Conservation (phyloP, 2,329 filamentous ascomycete genomes). For the Colletotrichum magnum region DNA sequence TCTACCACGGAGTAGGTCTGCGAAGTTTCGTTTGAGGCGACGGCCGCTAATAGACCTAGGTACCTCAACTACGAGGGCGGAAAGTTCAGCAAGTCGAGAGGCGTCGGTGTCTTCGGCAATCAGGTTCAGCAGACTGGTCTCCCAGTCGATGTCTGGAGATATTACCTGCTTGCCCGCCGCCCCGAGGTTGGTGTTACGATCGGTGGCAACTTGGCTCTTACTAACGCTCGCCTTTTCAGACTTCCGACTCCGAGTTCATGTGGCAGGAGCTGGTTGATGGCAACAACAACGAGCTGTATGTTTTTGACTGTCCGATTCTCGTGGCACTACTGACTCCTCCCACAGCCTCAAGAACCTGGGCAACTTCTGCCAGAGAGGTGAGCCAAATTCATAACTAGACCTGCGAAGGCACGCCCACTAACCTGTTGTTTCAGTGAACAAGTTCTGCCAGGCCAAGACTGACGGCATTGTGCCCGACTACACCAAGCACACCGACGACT, state of each 20-base stretch:
- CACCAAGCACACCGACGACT: conserved; percentile 68
- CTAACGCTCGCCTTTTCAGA: conserved; percentile 47
- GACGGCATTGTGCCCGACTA: conserved; percentile 77
- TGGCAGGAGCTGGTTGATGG: conserved; percentile 86
- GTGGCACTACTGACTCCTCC: not conserved
- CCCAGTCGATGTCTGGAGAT: conserved; percentile 90
- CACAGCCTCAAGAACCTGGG: conserved; percentile 74
- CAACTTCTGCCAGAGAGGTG: conserved; percentile 77
- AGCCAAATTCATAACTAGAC: not conserved
- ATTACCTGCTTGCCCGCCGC: conserved; percentile 87
- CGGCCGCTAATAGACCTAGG: conserved; percentile 50
- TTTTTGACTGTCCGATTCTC: not conserved
- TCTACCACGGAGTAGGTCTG: conserved; percentile 79
- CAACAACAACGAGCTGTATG: conserved; percentile 87
- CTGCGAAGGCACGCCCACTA: not conserved
- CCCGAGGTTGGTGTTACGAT: conserved; percentile 68
- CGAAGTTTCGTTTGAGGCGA: not conserved
- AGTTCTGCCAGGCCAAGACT: conserved; percentile 84
- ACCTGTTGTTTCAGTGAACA: conserved; percentile 58
- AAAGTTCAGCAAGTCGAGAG: conserved; percentile 94
- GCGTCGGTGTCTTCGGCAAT: conserved; percentile 92
- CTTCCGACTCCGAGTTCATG: conserved; percentile 89
- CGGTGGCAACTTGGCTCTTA: not conserved
- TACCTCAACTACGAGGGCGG: conserved; percentile 88
- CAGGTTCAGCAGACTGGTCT: conserved; percentile 90